phyloP scores from a whole-genome alignment of 352 stramenopile species.

The Globisporangium paroecandrum region DNA sequence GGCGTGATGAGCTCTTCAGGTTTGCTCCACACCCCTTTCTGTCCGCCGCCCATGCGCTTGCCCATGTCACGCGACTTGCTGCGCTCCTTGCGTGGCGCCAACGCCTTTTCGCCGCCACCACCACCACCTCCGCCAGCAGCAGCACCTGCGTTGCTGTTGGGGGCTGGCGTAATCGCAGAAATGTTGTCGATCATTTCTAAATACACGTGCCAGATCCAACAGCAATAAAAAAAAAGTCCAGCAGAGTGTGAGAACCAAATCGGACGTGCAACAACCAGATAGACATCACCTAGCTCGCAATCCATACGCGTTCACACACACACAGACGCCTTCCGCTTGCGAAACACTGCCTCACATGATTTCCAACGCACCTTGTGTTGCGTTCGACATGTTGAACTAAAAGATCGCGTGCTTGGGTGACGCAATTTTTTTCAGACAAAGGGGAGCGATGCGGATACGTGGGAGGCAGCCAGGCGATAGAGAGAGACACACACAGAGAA shows the following conservation, averaged over 20 bases:
- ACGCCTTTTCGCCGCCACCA: conserved; percentile 42
- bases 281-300: background rate
- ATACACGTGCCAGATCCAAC: background rate
- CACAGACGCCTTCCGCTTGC: background rate
- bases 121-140: conserved; percentile 19
- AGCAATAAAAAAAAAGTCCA: background rate
- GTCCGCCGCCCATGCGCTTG: conserved; percentile 85
- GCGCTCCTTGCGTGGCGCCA: conserved; percentile 67
- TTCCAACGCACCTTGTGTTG: conserved; percentile 5
- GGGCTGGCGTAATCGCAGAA: background rate
- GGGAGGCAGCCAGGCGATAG: background rate
- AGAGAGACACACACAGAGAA: background rate
- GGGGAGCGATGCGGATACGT: background rate
- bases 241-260: background rate
- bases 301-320: background rate
- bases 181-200: conserved; percentile 16
- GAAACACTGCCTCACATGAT: background rate
- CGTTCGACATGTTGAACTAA: conserved; percentile 14
- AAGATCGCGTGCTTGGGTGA: conserved; percentile 12
- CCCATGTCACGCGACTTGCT: conserved; percentile 82
- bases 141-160: conserved; percentile 14
- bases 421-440: background rate
- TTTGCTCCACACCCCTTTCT: conserved; percentile 83
- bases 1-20: conserved; percentile 63
- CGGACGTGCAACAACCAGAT: background rate